Base-by-base conservation (phyloP, 2,329 filamentous ascomycete genomes). In the Beauveria asiatica region DNA sequence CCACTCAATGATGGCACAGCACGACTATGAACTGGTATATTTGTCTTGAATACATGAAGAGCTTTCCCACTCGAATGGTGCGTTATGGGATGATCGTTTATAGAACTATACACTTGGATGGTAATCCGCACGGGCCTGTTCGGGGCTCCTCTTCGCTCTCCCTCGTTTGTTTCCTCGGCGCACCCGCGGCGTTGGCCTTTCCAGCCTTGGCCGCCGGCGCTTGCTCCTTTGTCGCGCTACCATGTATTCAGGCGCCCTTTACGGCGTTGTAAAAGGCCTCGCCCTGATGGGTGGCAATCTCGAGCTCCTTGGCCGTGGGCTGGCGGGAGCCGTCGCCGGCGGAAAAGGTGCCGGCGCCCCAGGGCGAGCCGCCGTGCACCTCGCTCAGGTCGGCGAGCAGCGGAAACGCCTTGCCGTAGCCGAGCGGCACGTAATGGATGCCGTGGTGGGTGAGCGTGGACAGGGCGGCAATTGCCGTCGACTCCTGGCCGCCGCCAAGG, bases 391-490 rank as follows among this genome's bases (percentile, higher is more conserved):
- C 87, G 65, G 86, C 72, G 65, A 96, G 76, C 64, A 85, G 76
- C 62, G 72, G 72, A 72, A 96, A 97, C 54, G 85, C 78, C 69
- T 87, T 89, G 77, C 89, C 87, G 81, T 96, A 97, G 60, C 94
- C 94, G 59, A 97, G 82, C 53, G 94, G 94, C n/a, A 97, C 92
- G 74, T 88, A 97, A 80, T 94, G 88, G 78, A 97, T 88, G 70
- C 94, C 94, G 80, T 97, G 94, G 79, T 97, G 94, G 63, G 87
- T 75, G 59, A 97, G 80, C 19, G 93, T 97, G 70, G 87, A 91
- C 84, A 97, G 85, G 72, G 87, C 79, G 39, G 87, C 81, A 64
- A 97, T 78, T 67, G 83, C 87, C 52, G 94, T 99, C 61, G 85
- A 87, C 79, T 99, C 94, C 80, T 99, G 94, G 65, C 94, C 94